phyloP scores from a whole-genome alignment of 441 rosid species.

The Viola pubescens region DNA sequence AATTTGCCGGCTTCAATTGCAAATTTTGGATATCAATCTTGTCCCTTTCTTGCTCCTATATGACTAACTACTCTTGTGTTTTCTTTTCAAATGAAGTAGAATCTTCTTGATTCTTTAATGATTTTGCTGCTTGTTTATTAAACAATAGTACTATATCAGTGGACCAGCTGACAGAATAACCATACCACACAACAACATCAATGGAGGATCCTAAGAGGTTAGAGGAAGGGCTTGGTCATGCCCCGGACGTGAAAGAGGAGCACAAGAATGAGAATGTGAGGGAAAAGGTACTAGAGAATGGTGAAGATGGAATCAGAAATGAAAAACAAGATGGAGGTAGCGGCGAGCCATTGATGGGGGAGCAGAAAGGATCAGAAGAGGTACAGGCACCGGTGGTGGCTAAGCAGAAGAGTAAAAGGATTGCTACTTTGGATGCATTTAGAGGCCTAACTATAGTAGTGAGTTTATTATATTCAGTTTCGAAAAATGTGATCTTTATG shows the following conservation, averaged over 20 bases:
- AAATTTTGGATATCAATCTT: too few species aligned
- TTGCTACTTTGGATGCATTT: slow-evolving; percentile 64
- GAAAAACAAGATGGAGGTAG: slow-evolving; percentile 17
- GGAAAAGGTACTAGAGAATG: slow-evolving; percentile 9
- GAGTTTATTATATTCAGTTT: slow-evolving; percentile 11
- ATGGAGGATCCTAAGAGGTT: slow-evolving; percentile 43
- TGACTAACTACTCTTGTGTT: too few species aligned
- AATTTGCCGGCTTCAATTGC: too few species aligned
- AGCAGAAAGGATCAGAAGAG: slow-evolving; percentile 13
- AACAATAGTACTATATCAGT: too few species aligned
- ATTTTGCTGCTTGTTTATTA: too few species aligned
- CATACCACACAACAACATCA: background rate
- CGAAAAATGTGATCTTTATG: too few species aligned
- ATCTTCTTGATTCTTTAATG: too few species aligned
- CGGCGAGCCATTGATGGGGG: background rate
- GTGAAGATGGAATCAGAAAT: slow-evolving; percentile 4
- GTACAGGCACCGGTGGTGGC: slow-evolving; percentile 14
- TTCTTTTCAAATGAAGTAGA: too few species aligned
- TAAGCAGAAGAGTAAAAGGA: slow-evolving; percentile 43
- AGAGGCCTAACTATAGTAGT: slow-evolving; percentile 61
- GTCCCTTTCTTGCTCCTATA: too few species aligned
- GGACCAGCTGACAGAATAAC: too few species aligned
- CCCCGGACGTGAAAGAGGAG: background rate
- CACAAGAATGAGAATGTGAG: background rate
- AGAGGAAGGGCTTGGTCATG: slow-evolving; percentile 42